Evolutionary conservation across 495 filamentous ascomycete genomes (phyloP), one percentile per base, ranked within the genome.

Genomic region (Baudoinia panamericana): DNA sequence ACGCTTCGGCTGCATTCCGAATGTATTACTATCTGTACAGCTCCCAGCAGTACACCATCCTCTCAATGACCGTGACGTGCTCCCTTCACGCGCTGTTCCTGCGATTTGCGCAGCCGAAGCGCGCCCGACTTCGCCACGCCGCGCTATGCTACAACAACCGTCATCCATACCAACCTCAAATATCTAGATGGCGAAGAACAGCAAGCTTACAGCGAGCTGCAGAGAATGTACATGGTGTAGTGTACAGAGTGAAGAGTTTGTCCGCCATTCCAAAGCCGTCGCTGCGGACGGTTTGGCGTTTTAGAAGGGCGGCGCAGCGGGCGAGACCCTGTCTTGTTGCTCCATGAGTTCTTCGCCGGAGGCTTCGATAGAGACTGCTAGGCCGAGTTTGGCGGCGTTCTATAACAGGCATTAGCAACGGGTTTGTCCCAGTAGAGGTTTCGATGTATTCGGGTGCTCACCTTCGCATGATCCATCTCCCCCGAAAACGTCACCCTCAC

Each of bases 381-480:
- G 69, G 44, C 92, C 92, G 57, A 96, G 70, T 68, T 95, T 96
- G 45, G 88, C 82, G 63, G 78, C 69, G 80, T 93, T 84, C 92
- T 96, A 61, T 39, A 53, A 20, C 35, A 5, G 18, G 17, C 30
- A 33, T n/a, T n/a, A n/a, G n/a, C n/a, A n/a, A n/a, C n/a, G n/a
- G n/a, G n/a, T n/a, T n/a, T n/a, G n/a, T n/a, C n/a, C n/a, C n/a
- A n/a, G n/a, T n/a, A n/a, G n/a, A n/a, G n/a, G n/a, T n/a, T n/a
- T n/a, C n/a, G n/a, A n/a, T n/a, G n/a, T n/a, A n/a, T n/a, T n/a
- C n/a, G n/a, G n/a, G n/a, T n/a, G 15, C 81, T 62, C 73, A 96
- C 90, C 72, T 90, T 90, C 49, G 73, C 69, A 62, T 96, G 92
- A 64, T 99, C 92, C 56, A 99, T 86, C 60, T 99, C 92, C 51